Percentiles rank a stretch among this genome's conserved stretches.
These are phyloP conservation scores for Colletotrichum theobromicola DNA, from an alignment of 2,329 filamentous ascomycete species.

Conservation along the genomic window DNA sequence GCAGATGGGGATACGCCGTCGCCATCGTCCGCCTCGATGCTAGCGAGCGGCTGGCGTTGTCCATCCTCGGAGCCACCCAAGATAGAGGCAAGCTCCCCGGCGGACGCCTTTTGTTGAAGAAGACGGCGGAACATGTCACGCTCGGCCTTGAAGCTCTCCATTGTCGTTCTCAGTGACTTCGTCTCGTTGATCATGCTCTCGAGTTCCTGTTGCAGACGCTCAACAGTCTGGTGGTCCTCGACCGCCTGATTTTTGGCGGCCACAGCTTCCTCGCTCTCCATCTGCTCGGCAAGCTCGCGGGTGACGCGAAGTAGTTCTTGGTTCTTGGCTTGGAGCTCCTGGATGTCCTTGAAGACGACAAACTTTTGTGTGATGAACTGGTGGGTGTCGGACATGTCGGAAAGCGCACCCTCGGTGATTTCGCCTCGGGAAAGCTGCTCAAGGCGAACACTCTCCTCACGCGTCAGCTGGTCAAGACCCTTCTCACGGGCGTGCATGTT, in stretches of 20 bases:
- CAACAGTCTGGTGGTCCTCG: conserved; percentile 74
- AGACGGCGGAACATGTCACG: conserved; percentile 97
- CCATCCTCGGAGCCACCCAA: conserved; percentile 74
- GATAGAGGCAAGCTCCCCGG: conserved; percentile 68
- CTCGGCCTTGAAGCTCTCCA: conserved; percentile 93
- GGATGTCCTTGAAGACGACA: conserved; percentile 86
- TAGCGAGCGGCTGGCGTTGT: conserved; percentile 59
- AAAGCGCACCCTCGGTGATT: conserved; percentile 70
- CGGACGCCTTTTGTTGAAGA: conserved; percentile 72
- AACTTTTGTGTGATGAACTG: conserved; percentile 88
- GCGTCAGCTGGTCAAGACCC: conserved; percentile 73
- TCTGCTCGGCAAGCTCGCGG: conserved; percentile 82
- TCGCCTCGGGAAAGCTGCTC: conserved; percentile 81
- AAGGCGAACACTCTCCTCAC: conserved; percentile 76
- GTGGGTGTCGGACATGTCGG: conserved; percentile 83
- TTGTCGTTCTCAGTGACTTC: conserved; percentile 78
- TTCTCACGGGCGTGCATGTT: conserved; percentile 84
- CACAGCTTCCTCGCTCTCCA: conserved; percentile 89
- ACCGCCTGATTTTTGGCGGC: conserved; percentile 67
- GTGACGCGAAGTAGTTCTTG: conserved; percentile 82
- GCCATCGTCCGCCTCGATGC: conserved; percentile 61
- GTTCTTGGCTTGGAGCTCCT: conserved; percentile 88
- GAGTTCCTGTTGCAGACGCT: conserved; percentile 73
- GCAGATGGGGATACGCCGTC: conserved; percentile 62
- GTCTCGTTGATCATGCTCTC: conserved; percentile 84